Evolutionary conservation across 768 basidiomycete genomes (phyloP).

Genomic region (Lentinula aciculospora): DNA sequence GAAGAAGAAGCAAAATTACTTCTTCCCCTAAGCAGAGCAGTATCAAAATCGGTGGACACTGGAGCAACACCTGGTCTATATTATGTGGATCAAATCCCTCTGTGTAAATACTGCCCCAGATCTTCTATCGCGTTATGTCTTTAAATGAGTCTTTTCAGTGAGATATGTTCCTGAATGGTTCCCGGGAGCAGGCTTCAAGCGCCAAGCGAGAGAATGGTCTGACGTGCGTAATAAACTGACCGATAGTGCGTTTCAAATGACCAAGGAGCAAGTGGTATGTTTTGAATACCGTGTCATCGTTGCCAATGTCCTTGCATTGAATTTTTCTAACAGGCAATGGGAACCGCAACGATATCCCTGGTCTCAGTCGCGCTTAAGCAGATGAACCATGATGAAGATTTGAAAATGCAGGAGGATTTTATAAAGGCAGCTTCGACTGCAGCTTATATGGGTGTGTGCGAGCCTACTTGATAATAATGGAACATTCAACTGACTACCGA

Average conservation of each 20-base stretch:
- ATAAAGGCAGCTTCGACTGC: slow-evolving; percentile 16
- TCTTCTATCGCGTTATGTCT: no score
- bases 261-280: slow-evolving; percentile 22
- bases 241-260: slow-evolving; percentile 23
- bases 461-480: no score
- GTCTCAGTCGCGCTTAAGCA: slow-evolving; percentile 3
- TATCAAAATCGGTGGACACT: slow-evolving; percentile 9
- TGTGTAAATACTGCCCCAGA: slow-evolving; percentile 9
- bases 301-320: no score
- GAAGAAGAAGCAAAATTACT: not conserved
- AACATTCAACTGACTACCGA: no score
- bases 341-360: slow-evolving; percentile 11
- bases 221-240: slow-evolving; percentile 23
- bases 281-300: not conserved
- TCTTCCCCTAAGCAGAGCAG: slow-evolving; percentile 9
- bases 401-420: slow-evolving; percentile 5
- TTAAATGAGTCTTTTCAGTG: slow-evolving; percentile 18
- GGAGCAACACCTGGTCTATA: slow-evolving; percentile 16
- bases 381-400: not conserved
- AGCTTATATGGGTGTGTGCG: slow-evolving; percentile 22
- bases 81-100: slow-evolving; percentile 32
- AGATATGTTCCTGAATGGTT: slow-evolving; percentile 34
- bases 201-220: slow-evolving; percentile 28
- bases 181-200: slow-evolving; percentile 35
- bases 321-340: slow-evolving; percentile 7